Evolutionary conservation across 495 filamentous ascomycete genomes (phyloP), one percentile per base, ranked within the genome.

Genomic region (Aspergillus funiculosus): DNA sequence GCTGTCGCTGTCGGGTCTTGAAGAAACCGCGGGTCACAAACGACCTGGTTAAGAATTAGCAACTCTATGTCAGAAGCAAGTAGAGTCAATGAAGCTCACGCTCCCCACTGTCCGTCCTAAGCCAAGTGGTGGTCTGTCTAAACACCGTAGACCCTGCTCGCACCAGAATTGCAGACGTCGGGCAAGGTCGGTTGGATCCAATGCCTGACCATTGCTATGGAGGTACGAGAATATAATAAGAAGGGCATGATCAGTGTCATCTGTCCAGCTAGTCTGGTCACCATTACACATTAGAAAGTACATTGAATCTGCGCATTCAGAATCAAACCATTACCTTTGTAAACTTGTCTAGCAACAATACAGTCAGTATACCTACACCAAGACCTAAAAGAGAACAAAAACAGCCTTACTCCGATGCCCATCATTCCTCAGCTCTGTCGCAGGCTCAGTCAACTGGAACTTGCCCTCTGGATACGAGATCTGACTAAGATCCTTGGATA

Each of bases 211-310:
- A 13, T 41, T 15, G 1, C 11, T 18, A 9, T 41, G 24, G 1
- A 41, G 26, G 26, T 25, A 41, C 2, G 39, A 29, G 24, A 41
- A 19, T 6, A 41, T 17, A 8, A 41, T 21, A 9, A 41, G 26
- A 17, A 41, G 24, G 1, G 39, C 39, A 17, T 41, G 39, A 17
- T 41, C 39, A 14, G 39, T 41, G 24, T 41, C 39, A 22, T 41
- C 39, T 1, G 39, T 41, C 39, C 39, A 41, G 24, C 24, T 17
- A 6, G 25, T 41, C 39, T 41, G 13, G 8, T 11, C 8, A n/a
- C n/a, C n/a, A 20, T 20, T 5, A 5, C 3, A 4, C 21, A 18
- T 41, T 29, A 41, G 39, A 9, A 27, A 14, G 21, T 3, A 7
- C 9, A 29, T 15, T 11, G 4, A 4, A 13, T 13, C 28, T 30